phyloP scores from a whole-genome alignment of 257 asterid species.

The Ophiorrhiza pumila region DNA sequence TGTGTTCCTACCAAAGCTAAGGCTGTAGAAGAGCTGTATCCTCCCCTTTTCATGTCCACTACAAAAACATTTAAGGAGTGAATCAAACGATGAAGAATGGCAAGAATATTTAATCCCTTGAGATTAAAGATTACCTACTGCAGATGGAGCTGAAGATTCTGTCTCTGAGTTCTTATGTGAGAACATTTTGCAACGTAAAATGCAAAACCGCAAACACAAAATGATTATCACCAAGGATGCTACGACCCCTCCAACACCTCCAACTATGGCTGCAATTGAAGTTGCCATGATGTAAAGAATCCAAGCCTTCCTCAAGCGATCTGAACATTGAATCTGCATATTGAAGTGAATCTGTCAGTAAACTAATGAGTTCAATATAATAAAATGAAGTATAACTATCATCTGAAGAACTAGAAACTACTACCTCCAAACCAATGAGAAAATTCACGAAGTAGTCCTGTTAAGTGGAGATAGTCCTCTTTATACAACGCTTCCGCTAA shows the following conservation, averaged over 20 bases:
- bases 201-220: slow-evolving; percentile 30
- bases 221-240: slow-evolving; percentile 32
- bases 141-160: slow-evolving; percentile 67
- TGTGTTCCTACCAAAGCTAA: slow-evolving; percentile 18
- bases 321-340: slow-evolving; percentile 36
- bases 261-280: slow-evolving; percentile 48
- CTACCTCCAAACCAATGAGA: slow-evolving; percentile 16
- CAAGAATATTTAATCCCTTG: background rate
- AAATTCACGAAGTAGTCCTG: slow-evolving; percentile 15
- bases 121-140: slow-evolving; percentile 40
- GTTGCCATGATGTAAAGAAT: slow-evolving; percentile 38
- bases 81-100: slow-evolving; percentile 16
- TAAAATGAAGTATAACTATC: background rate
- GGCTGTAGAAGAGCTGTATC: slow-evolving; percentile 23
- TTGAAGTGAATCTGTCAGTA: background rate
- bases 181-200: slow-evolving; percentile 22
- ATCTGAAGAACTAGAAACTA: background rate
- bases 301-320: slow-evolving; percentile 16
- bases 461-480: slow-evolving; percentile 6
- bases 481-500: slow-evolving; percentile 1
- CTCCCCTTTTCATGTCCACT: slow-evolving; percentile 43
- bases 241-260: slow-evolving; percentile 48
- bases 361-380: background rate
- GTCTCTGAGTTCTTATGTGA: slow-evolving; percentile 61
- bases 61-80: slow-evolving; percentile 13